Conservation (phyloP, 176 grass and related monocot species). For the Rhynchospora tenuis region DNA sequence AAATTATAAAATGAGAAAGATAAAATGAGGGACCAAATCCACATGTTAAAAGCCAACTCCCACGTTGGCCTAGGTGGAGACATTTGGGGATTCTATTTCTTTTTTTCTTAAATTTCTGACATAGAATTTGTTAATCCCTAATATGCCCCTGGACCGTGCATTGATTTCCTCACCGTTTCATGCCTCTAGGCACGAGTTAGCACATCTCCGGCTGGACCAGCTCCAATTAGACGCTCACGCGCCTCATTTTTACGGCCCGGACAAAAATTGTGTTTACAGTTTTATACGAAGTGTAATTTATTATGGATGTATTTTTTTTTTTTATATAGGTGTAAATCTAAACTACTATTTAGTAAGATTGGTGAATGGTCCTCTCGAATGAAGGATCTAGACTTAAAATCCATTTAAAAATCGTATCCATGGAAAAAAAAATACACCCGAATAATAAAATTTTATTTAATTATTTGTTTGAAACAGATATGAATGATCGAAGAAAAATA, state of each 20-base stretch:
- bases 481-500: too few species aligned
- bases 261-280: too few species aligned
- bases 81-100: background rate
- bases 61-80: conserved; percentile 20
- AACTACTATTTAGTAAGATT: too few species aligned
- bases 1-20: background rate
- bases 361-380: too few species aligned
- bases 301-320: too few species aligned
- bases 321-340: too few species aligned
- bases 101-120: background rate
- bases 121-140: conserved; percentile 12
- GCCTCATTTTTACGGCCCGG: background rate
- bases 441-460: too few species aligned
- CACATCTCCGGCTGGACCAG: background rate
- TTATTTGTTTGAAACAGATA: too few species aligned
- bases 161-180: conserved; percentile 11
- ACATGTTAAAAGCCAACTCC: conserved; percentile 27
- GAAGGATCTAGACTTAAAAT: too few species aligned
- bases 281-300: too few species aligned
- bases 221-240: background rate
- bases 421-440: too few species aligned
- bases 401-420: too few species aligned
- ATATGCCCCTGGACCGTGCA: conserved; percentile 8
- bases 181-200: background rate
- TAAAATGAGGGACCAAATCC: conserved; percentile 22